Evolutionary conservation across 768 basidiomycete genomes (phyloP).

Genomic region (Boletus insuetus): DNA sequence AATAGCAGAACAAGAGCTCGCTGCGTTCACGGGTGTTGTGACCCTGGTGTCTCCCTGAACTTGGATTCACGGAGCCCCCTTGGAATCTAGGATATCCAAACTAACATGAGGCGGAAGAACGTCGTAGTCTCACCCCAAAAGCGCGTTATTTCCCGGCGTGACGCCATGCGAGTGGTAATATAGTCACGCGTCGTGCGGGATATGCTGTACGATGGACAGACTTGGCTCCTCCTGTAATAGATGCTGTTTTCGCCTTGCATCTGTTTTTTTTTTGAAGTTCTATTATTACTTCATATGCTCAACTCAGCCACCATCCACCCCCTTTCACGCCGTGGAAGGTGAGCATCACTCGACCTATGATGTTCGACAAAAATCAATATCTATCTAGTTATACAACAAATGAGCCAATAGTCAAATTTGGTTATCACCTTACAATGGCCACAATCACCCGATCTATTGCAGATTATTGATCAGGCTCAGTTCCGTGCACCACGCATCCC

Average conservation of each 20-base stretch:
- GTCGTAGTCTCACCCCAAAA: not conserved
- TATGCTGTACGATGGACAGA: not conserved
- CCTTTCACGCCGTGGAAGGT: not conserved
- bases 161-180: not conserved
- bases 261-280: not conserved
- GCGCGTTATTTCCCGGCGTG: not conserved
- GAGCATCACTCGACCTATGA: not conserved
- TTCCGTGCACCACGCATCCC: not conserved
- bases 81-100: too few relatives aligned
- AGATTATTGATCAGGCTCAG: not conserved
- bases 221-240: not conserved
- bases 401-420: not conserved
- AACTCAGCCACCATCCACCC: not conserved
- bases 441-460: not conserved
- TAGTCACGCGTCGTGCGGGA: not conserved
- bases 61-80: not conserved
- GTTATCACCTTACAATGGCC: not conserved
- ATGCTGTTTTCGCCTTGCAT: not conserved
- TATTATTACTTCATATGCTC: not conserved
- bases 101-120: not conserved
- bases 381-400: not conserved
- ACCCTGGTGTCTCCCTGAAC: not conserved
- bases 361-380: not conserved
- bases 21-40: not conserved
- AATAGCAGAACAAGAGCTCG: conserved; percentile 23